Evolutionary conservation across 2,329 filamentous ascomycete genomes (phyloP).

Genomic region (Colletotrichum sp.): DNA sequence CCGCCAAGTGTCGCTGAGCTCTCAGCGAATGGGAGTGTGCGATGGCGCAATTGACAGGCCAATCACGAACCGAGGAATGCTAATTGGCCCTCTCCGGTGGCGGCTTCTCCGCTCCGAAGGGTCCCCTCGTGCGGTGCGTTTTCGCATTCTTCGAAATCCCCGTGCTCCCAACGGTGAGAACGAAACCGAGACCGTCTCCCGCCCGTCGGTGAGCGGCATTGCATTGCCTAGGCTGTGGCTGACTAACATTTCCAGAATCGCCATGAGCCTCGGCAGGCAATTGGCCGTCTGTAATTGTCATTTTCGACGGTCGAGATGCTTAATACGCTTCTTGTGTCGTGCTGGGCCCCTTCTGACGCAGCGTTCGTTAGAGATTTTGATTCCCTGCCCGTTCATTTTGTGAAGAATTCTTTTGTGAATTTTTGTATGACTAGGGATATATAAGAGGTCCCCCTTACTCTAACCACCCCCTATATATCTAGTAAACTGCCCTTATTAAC

Average conservation of each 20-base stretch:
- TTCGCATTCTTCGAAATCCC: not conserved
- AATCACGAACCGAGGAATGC: conserved; percentile 5
- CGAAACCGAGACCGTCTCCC: not conserved
- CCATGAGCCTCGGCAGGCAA: not conserved
- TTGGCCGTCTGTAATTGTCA: not conserved
- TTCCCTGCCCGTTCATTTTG: too few species aligned
- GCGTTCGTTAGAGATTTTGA: not conserved
- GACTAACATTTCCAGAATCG: not conserved
- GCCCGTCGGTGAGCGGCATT: not conserved
- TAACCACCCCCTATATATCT: too few species aligned
- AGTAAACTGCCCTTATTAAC: too few species aligned
- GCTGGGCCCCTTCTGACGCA: not conserved
- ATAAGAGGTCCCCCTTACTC: too few species aligned
- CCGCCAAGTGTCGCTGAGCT: not conserved
- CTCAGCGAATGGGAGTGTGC: conserved; percentile 2
- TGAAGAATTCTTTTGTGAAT: too few species aligned
- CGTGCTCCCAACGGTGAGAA: not conserved
- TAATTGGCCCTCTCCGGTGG: conserved; percentile 12
- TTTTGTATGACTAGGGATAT: too few species aligned
- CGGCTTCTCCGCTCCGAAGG: not conserved
- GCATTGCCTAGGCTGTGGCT: not conserved
- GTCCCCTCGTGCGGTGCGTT: not conserved
- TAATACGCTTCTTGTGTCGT: not conserved
- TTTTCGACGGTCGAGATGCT: not conserved
- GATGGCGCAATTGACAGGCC: not conserved